phyloP scores from a whole-genome alignment of 257 asterid genomes.

The Fraxinus americana region DNA sequence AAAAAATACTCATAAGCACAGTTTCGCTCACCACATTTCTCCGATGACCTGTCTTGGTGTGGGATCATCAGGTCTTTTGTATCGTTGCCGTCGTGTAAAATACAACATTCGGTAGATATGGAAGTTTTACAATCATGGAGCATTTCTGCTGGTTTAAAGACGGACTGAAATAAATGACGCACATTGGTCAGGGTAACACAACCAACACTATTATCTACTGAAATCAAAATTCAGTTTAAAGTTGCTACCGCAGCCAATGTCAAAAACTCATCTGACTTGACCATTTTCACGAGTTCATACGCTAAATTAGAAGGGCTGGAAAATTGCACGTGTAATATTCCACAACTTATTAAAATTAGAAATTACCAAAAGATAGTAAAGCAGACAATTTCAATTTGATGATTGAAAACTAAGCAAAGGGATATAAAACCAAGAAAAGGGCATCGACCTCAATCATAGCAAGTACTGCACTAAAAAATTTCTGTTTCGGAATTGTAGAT shows the following conservation, averaged over 20 bases:
- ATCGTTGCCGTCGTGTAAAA: slow-evolving; percentile 91
- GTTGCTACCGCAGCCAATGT: too few relatives aligned
- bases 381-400: too few relatives aligned
- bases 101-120: slow-evolving; percentile 86
- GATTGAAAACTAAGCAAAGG: not conserved
- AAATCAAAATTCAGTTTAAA: not conserved
- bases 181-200: too few relatives aligned
- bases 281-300: too few relatives aligned
- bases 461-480: not conserved
- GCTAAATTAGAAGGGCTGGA: too few relatives aligned
- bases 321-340: too few relatives aligned
- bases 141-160: slow-evolving; percentile 58
- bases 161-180: not conserved
- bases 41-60: slow-evolving; percentile 83
- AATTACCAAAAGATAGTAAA: too few relatives aligned
- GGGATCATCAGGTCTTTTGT: slow-evolving; percentile 81
- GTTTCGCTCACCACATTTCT: slow-evolving; percentile 88
- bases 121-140: slow-evolving; percentile 81
- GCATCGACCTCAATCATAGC: not conserved
- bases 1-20: slow-evolving; percentile 41
- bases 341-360: too few relatives aligned
- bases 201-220: too few relatives aligned
- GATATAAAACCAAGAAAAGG: not conserved
- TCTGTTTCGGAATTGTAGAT: not conserved
- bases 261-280: too few relatives aligned